Evolutionary conservation across 768 basidiomycete species (phyloP).

Genomic region (Serendipita indica): DNA sequence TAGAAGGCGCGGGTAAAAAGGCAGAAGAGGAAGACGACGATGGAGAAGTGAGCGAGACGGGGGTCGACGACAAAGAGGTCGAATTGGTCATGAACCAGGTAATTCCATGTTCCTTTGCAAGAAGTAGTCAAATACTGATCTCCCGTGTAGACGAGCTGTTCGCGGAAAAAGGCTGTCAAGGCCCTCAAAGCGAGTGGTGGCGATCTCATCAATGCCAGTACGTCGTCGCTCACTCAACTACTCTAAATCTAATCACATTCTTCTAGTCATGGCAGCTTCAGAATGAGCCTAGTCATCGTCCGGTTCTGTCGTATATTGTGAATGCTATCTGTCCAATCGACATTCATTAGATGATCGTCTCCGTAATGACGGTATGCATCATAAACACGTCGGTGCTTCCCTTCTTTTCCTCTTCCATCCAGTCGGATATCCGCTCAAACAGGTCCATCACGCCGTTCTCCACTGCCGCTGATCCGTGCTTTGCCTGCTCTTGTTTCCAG

Average conservation of each 20-base stretch:
- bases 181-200: slow-evolving; percentile 84
- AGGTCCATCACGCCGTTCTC: slow-evolving; percentile 42
- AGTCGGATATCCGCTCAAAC: slow-evolving; percentile 59
- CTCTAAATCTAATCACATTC: neutral
- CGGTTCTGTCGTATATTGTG: neutral
- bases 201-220: slow-evolving; percentile 93
- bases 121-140: neutral
- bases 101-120: neutral
- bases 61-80: slow-evolving; percentile 86
- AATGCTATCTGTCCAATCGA: neutral
- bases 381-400: slow-evolving; percentile 38
- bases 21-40: slow-evolving; percentile 84
- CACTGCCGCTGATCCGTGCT: slow-evolving; percentile 15
- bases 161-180: slow-evolving; percentile 81
- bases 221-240: slow-evolving; percentile 25
- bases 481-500: slow-evolving; percentile 28
- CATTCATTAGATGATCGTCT: neutral
- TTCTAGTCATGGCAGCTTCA: slow-evolving; percentile 80
- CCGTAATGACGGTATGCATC: slow-evolving; percentile 17
- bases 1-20: slow-evolving; percentile 64
- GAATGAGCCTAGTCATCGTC: slow-evolving; percentile 34
- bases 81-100: slow-evolving; percentile 72
- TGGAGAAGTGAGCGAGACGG: slow-evolving; percentile 69
- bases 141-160: slow-evolving; percentile 55
- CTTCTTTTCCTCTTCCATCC: slow-evolving; percentile 46